Evolutionary conservation across 1,284 basidiomycete species (phyloP).

Genomic region (Apiotrichum gamsii): DNA sequence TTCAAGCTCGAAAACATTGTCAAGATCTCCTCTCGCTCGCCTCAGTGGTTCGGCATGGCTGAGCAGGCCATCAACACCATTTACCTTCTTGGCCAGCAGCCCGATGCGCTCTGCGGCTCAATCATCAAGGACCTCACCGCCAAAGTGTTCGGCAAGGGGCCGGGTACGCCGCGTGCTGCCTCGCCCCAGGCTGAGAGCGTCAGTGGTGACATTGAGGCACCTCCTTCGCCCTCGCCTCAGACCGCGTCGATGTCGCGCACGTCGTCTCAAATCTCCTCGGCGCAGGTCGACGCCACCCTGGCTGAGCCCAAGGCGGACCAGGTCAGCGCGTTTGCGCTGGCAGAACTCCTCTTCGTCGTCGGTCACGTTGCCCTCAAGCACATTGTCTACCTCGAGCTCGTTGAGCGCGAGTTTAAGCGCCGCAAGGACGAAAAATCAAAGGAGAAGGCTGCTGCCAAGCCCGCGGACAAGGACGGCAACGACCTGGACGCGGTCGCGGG

Average conservation of each 20-base stretch:
- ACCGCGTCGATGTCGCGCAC: slow-evolving; percentile 11
- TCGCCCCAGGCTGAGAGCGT: too few relatives aligned
- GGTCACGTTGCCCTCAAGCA: slow-evolving; percentile 97
- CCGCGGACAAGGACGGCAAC: slow-evolving; percentile 62
- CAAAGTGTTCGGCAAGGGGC: slow-evolving; percentile 56
- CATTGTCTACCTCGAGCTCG: slow-evolving; percentile 89
- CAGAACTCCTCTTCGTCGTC: slow-evolving; percentile 86
- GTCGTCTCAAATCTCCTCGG: slow-evolving; percentile 8
- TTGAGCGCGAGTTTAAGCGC: slow-evolving; percentile 95
- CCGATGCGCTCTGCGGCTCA: slow-evolving; percentile 73
- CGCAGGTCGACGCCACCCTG: slow-evolving; percentile 30
- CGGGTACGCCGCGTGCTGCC: neutral
- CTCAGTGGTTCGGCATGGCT: slow-evolving; percentile 87
- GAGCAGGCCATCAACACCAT: slow-evolving; percentile 96
- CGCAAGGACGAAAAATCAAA: slow-evolving; percentile 83
- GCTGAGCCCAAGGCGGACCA: slow-evolving; percentile 48
- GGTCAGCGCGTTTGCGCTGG: slow-evolving; percentile 76
- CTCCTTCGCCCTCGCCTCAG: neutral
- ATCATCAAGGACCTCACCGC: slow-evolving; percentile 75
- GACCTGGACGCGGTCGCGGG: slow-evolving; percentile 96
- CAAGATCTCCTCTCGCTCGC: slow-evolving; percentile 68
- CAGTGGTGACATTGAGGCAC: slow-evolving; percentile 1
- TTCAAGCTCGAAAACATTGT: slow-evolving; percentile 70
- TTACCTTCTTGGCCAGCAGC: slow-evolving; percentile 88
- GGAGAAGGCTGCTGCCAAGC: slow-evolving; percentile 45